Base-by-base conservation (phyloP, 2,329 filamentous ascomycete genomes). In the Chaetomiaceae sp. region DNA sequence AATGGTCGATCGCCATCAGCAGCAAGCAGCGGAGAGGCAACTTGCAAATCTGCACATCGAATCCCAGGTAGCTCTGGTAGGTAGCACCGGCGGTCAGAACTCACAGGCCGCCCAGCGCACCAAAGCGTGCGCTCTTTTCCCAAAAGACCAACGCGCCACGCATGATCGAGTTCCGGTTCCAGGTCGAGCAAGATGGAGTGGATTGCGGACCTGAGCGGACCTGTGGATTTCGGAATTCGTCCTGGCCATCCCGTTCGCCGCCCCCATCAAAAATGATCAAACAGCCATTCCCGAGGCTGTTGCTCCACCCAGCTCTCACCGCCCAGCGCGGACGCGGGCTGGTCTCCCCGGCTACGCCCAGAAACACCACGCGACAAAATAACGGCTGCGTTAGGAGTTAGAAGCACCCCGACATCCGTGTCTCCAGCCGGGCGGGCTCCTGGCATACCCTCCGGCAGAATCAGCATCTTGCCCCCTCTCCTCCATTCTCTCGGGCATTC, bases 301-400 rank as follows among this genome's bases (percentile, higher is more conserved):
- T 33, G 20, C 48, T 25, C 43, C 49, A 41, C 49, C 49, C 20
- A 23, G n/a, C 17, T 33, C 44, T 51, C 49, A 51, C 49, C 49
- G 49, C 49, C 44, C 49, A 30, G 30, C 17, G 33, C 7, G 12
- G 40, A n/a, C 12, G 19, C 48, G 35, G 20, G 20, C 21, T 44
- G 48, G 48, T 46, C 42, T 35, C 48, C 42, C 42, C 7, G 37
- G 42, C n/a, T 41, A 41, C 42, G n/a, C n/a, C n/a, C 47, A 50
- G 49, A 35, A 14, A 45, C 37, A 35, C 31, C 44, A 47, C 47
- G 47, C 47, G 47, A 31, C 47, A 49, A 27, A 37, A 4, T 33
- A 41, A 48, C 34, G 16, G 44, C 13, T 16, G 16, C 16, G 4
- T 35, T 6, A 38, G 6, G 8, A 17, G 7, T 2, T 12, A 33